A percentile compares a stretch with the other conserved stretches of the same genome.
Evolutionary conservation across 306 rosid genomes (phyloP).

Genomic region (Lathyrus tuberosus): DNA sequence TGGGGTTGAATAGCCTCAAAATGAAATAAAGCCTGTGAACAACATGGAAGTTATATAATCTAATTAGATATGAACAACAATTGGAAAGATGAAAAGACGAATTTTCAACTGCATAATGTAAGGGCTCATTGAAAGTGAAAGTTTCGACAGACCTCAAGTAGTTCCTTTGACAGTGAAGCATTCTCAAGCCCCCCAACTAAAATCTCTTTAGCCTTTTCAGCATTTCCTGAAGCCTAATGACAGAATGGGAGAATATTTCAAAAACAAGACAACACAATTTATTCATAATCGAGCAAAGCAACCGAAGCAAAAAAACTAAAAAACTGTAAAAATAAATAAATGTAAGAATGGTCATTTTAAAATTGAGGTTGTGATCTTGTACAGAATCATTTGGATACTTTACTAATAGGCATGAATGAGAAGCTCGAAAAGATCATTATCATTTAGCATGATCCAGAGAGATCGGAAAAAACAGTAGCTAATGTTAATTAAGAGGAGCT

Average conservation of each 20-base stretch:
- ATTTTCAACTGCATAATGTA: slow-evolving; percentile 23
- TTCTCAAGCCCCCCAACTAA: slow-evolving; percentile 77
- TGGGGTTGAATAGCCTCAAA: slow-evolving; percentile 79
- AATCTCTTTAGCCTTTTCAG: slow-evolving; percentile 82
- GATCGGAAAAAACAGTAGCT: slow-evolving; percentile 1
- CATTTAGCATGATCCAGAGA: slow-evolving; percentile 15
- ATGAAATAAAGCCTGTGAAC: slow-evolving; percentile 80
- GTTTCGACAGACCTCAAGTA: slow-evolving; percentile 68
- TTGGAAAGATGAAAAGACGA: slow-evolving; percentile 4
- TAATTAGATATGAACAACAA: not conserved
- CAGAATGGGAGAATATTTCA: slow-evolving; percentile 32
- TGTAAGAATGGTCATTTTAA: not conserved
- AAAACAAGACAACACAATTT: slow-evolving; percentile 15
- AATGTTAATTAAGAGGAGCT: not conserved
- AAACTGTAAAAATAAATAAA: not conserved
- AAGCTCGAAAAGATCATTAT: not conserved
- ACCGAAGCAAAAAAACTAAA: slow-evolving; percentile 4
- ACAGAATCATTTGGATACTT: slow-evolving; percentile 16
- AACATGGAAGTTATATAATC: slow-evolving; percentile 32
- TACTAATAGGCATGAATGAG: slow-evolving; percentile 1
- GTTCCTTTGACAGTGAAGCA: slow-evolving; percentile 66
- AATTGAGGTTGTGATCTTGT: not conserved
- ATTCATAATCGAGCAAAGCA: not conserved
- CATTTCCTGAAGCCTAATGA: slow-evolving; percentile 72
- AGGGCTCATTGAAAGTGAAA: slow-evolving; percentile 21